Evolutionary conservation across 768 basidiomycete genomes (phyloP), one percentile per base, ranked within the genome.

Genomic region (Tulasnella sp.): DNA sequence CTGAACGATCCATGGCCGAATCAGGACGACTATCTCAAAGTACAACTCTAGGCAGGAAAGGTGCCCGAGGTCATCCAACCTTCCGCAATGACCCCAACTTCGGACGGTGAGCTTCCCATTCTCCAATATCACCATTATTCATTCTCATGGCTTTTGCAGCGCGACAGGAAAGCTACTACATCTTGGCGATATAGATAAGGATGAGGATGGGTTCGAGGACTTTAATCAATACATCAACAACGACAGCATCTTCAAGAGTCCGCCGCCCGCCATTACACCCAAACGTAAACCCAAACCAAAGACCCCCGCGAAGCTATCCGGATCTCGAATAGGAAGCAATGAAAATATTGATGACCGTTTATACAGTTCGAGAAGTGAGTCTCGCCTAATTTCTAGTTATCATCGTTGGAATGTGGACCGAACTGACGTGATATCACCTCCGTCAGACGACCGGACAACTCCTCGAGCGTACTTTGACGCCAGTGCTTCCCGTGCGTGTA

Each of bases 131-230:
- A 19, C 51, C 27, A 38, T 27, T 10, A 5, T 19, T 52, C n/a
- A 27, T 7, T 52, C 8, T 19, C 34, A 23, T 13, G 23, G n/a
- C 29, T 21, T 11, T 23, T 24, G 21, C 34, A 62, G 61, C 48
- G 30, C 44, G 11, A 63, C 61, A 17, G 61, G 61, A 4, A 52
- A 61, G 59, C 63, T 47, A 9, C 30, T 62, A 24, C 51, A 62
- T 17, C 43, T 45, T 24, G 60, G 50, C 13, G 21, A 11, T 8
- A n/a, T 58, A 11, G 56, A 45, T 17, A 47, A 50, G 9, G 61
- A 63, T 34, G 23, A 32, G 1, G 62, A 63, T 17, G 62, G 61
- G 11, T 63, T 61, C 51, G 62, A 63, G 42, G 62, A 63, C 51
- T 61, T 63, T 38, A 50, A 51, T 21, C 30, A 63, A 26, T 50